phyloP scores from a whole-genome alignment of 345 rosid genomes.

The Salix arbutifolia region DNA sequence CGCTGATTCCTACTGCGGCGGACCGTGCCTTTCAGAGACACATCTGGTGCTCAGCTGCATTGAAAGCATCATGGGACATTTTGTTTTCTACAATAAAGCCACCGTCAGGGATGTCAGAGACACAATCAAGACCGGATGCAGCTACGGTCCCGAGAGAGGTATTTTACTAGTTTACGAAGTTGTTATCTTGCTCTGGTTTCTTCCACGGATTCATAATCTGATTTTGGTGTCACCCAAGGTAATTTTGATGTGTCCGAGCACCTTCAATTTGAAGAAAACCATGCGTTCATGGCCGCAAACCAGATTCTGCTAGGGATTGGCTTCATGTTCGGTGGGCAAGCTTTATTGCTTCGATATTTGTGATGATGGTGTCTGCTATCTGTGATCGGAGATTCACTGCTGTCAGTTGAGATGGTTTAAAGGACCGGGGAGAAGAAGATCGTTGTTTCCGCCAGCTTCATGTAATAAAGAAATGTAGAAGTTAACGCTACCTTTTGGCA shows the following conservation, averaged over 20 bases:
- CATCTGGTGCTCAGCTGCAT: constrained; percentile 66
- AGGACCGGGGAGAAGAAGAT: neutral
- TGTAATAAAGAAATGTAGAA: neutral
- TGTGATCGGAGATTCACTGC: neutral
- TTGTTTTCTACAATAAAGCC: constrained; percentile 65
- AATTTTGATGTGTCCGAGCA: constrained; percentile 63
- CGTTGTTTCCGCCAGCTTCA: neutral
- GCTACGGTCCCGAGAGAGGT: constrained; percentile 47
- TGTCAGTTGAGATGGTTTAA: neutral
- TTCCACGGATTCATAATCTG: neutral
- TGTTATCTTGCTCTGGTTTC: neutral
- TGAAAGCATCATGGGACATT: constrained; percentile 49
- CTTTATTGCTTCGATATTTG: constrained; percentile 23
- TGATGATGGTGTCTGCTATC: neutral
- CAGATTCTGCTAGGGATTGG: constrained; percentile 31
- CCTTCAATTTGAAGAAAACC: constrained; percentile 42
- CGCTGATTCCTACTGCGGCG: constrained; percentile 53
- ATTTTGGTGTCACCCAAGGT: constrained; percentile 35
- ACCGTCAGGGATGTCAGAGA: constrained; percentile 52
- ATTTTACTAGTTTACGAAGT: neutral
- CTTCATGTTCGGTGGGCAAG: constrained; percentile 29
- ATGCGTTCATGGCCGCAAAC: constrained; percentile 22
- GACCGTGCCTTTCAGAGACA: constrained; percentile 77
- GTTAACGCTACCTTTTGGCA: neutral
- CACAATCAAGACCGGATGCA: constrained; percentile 65